Percentiles rank a stretch among this genome's conserved stretches.
Conservation (phyloP, 2,329 filamentous ascomycete genomes). For the Chaetomiaceae sp. region DNA sequence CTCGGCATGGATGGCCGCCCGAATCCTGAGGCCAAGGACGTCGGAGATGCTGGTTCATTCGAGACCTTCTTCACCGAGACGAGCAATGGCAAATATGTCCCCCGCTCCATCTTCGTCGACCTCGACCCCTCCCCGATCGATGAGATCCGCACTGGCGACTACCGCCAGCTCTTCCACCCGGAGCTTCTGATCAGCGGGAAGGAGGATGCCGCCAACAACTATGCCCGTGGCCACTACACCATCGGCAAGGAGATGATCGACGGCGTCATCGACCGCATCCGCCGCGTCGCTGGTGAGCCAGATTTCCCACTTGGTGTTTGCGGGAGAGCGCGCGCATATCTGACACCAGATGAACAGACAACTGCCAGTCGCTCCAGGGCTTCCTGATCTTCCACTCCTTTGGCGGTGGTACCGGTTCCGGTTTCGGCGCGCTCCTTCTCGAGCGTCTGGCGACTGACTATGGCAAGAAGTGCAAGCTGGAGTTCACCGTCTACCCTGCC, state of each 20-base stretch:
- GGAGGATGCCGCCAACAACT: slow-evolving; percentile 75
- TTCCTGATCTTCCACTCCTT: slow-evolving; percentile 74
- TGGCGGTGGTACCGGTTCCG: slow-evolving; percentile 67
- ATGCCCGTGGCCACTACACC: slow-evolving; percentile 71
- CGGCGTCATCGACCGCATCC: slow-evolving; percentile 63
- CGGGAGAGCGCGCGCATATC: background rate
- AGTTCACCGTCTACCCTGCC: slow-evolving; percentile 68
- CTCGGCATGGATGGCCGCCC: slow-evolving; percentile 60
- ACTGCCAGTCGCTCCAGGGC: slow-evolving; percentile 67
- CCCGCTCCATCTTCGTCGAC: slow-evolving; percentile 67
- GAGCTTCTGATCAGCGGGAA: slow-evolving; percentile 69
- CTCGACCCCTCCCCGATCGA: slow-evolving; percentile 69
- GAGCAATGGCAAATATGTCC: slow-evolving; percentile 66
- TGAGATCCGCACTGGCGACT: slow-evolving; percentile 64
- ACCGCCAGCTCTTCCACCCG: slow-evolving; percentile 67
- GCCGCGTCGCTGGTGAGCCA: slow-evolving; percentile 58
- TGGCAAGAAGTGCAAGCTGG: slow-evolving; percentile 73
- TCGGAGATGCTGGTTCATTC: slow-evolving; percentile 59
- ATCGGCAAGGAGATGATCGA: slow-evolving; percentile 74
- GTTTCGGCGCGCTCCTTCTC: slow-evolving; percentile 66
- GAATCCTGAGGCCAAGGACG: slow-evolving; percentile 55
- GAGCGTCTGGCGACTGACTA: slow-evolving; percentile 70
- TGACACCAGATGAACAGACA: slow-evolving; percentile 44
- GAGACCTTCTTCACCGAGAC: slow-evolving; percentile 74
- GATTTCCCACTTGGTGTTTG: background rate